Evolutionary conservation across 352 stramenopile genomes (phyloP), one percentile per base, ranked within the genome.

Genomic region (Globisporangium mamillatum): DNA sequence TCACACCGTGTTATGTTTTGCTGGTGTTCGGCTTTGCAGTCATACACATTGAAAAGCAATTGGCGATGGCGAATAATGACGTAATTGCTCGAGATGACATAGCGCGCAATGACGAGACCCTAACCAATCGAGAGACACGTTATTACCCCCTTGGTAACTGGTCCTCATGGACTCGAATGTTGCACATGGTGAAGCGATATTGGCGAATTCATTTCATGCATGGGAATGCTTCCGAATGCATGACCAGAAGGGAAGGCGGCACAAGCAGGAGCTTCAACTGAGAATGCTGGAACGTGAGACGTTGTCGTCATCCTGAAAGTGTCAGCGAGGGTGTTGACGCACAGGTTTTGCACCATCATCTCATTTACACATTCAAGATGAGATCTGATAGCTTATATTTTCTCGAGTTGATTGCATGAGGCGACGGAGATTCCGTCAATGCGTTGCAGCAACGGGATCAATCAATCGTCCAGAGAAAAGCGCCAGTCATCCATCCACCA

Each of bases 21-120:
- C 12, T 48, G 14, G 10, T 48, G 1, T 6, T 25, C 25, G 36
- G 53, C 29, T 25, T 25, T 16, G 36, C 54, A 41, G 3, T 48
- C 16, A 3, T 34, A 32, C 29, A 27, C 20, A 46, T 46, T 48
- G 14, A n/a, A 12, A 60, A 27, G 10, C 27, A 22, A 8, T 25
- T 18, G 9, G 56, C 9, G 25, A 14, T 18, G 20, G 56, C 9
- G 25, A 6, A 29, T 29, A 62, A 62, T 62, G 56, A 62, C 56
- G 56, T 32, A 62, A 46, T 62, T 46, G 56, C 9, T 10, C 3
- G 0, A 38, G 56, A 62, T 62, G 56, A 62, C 56, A 36, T 29
- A 62, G 56, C n/a, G 9, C 56, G 36, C 24, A 62, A 62, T 62
- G 56, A 62, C 56, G 34, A 61, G 55, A 60, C 27, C 25, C 25